Evolutionary conservation across 306 rosid species (phyloP), one percentile per base, ranked within the genome.

Genomic region (Fagus sylvatica): DNA sequence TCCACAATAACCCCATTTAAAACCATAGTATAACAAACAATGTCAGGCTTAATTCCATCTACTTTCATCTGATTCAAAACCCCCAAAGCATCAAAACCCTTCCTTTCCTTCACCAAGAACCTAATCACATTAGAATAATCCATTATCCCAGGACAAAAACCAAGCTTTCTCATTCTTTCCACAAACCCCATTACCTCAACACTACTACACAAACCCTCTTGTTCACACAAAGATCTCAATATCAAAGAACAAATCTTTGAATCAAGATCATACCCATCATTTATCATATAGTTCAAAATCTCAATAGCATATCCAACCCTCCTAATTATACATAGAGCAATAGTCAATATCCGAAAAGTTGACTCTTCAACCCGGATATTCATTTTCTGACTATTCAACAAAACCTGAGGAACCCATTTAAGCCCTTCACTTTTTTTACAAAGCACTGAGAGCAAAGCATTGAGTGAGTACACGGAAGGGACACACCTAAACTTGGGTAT

Each of bases 1-100:
- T 85, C 86, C 2, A 66, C 80, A 7, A 89, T 81, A 65, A 90
- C 43, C 2, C 88, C 90, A 74, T 79, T 80, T 65, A 94, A 84
- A 79, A 88, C 90, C 93, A 88, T 88, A 22, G 94, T 94, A 78
- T 92, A 94, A 66, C 90, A 89, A 75, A 92, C 90, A 80, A 89
- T 75, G 61, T 90, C 93, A 39, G 96, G 96, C 79, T 89, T 88
- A 71, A 87, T 78, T 72, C 94, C 90, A 53, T 80, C 89, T 17
- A 22, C 78, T 78, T 94, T 90, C 83, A 86, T 84, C 91, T 78
- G 84, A 66, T 72, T 76, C 87, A 91, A 68, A 71, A 91, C 70
- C 5, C 73, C 78, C 73, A 89, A 53, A 60, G 96, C 93, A 81
- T 87, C 87, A 79, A 30, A 68, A 76, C 83, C 89, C 81, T 48